phyloP scores from a whole-genome alignment of 495 filamentous ascomycete species.

The Daldinia grandis region DNA sequence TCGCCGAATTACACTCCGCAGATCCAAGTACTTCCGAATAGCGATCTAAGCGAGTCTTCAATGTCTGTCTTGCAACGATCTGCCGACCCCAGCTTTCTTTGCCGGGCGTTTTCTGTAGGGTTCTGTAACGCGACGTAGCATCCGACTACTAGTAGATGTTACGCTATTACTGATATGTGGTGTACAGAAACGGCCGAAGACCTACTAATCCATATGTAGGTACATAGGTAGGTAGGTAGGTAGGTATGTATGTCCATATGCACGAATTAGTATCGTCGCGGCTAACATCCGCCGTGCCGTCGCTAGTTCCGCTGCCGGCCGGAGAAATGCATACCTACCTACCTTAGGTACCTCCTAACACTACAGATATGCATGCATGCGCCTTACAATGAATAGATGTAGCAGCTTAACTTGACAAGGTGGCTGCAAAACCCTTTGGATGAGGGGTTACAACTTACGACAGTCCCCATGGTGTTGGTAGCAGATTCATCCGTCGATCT shows the following conservation, averaged over 20 bases:
- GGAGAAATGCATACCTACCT: slow-evolving; percentile 33
- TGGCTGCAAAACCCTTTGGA: slow-evolving; percentile 16
- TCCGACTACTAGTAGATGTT: neutral
- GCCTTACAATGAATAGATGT: slow-evolving; percentile 18
- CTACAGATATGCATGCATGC: too few relatives aligned
- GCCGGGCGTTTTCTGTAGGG: neutral
- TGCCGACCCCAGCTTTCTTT: neutral
- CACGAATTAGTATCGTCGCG: slow-evolving; percentile 19
- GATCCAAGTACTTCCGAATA: slow-evolving; percentile 4
- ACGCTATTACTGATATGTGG: neutral
- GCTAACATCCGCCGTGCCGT: slow-evolving; percentile 16
- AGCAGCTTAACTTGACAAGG: slow-evolving; percentile 9
- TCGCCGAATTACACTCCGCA: slow-evolving; percentile 2
- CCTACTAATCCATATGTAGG: too few relatives aligned
- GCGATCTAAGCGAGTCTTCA: slow-evolving; percentile 4
- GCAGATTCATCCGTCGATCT: slow-evolving; percentile 36
- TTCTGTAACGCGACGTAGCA: neutral
- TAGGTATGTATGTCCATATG: too few relatives aligned
- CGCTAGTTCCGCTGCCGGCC: slow-evolving; percentile 6
- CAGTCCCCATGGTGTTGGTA: slow-evolving; percentile 13
- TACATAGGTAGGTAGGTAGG: too few relatives aligned
- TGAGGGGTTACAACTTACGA: slow-evolving; percentile 26
- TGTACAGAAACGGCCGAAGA: slow-evolving; percentile 4
- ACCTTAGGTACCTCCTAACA: too few relatives aligned
- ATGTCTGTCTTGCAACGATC: neutral